phyloP scores from a whole-genome alignment of 1,284 basidiomycete species.

The Puccinia coronata region DNA sequence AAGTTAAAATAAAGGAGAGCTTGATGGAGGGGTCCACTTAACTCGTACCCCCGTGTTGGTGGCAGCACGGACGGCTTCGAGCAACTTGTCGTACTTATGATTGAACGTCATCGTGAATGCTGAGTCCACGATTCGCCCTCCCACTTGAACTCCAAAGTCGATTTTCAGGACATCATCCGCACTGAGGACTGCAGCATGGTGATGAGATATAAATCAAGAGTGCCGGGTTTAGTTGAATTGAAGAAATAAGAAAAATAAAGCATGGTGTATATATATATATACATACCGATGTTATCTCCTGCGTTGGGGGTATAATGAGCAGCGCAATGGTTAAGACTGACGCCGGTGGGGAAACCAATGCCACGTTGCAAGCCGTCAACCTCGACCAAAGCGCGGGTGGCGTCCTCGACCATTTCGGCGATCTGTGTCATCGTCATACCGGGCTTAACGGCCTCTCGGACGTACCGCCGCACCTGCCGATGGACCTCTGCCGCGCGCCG shows the following conservation, averaged over 20 bases:
- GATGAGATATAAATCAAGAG: background rate
- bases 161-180: slow-evolving; percentile 89
- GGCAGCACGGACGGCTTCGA: slow-evolving; percentile 89
- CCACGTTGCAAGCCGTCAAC: slow-evolving; percentile 82
- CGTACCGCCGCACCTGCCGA: slow-evolving; percentile 80
- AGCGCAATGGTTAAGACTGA: slow-evolving; percentile 90
- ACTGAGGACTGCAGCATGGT: slow-evolving; percentile 68
- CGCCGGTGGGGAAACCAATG: slow-evolving; percentile 94
- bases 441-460: slow-evolving; percentile 79
- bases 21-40: no score
- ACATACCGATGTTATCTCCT: slow-evolving; percentile 79
- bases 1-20: slow-evolving; percentile 51
- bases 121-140: slow-evolving; percentile 89
- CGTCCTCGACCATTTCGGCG: slow-evolving; percentile 88
- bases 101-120: slow-evolving; percentile 92
- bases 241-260: background rate
- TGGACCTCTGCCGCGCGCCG: slow-evolving; percentile 94
- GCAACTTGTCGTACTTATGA: slow-evolving; percentile 81
- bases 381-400: slow-evolving; percentile 84
- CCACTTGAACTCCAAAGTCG: slow-evolving; percentile 95
- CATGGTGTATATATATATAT: background rate
- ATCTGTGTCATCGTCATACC: slow-evolving; percentile 96
- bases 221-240: no score
- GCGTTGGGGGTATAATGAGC: slow-evolving; percentile 97
- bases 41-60: slow-evolving; percentile 87